Percentiles rank a stretch among this genome's conserved stretches.
Evolutionary conservation across 202 grass and related monocot genomes (phyloP).

Genomic region (Schoenoplectus tabernaemontani): DNA sequence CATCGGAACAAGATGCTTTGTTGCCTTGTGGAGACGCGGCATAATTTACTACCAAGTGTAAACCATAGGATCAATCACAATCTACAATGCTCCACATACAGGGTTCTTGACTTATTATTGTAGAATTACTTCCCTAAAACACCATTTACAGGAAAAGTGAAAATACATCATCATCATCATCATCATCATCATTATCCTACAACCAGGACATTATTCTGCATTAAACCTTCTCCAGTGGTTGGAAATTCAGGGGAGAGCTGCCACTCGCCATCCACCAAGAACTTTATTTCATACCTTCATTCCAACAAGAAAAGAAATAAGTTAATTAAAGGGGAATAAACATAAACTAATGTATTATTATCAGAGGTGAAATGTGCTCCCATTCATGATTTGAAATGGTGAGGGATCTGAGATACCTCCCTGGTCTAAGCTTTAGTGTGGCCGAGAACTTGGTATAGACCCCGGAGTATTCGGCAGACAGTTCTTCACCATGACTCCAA

Average conservation of each 20-base stretch:
- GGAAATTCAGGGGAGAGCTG: slow-evolving; percentile 65
- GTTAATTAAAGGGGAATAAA: not conserved
- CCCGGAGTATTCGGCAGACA: slow-evolving; percentile 70
- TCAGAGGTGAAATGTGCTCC: too few species aligned
- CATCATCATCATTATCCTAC: slow-evolving; percentile 41
- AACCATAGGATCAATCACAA: too few species aligned
- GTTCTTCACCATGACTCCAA: slow-evolving; percentile 71
- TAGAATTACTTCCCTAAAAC: not conserved
- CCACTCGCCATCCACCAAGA: slow-evolving; percentile 90
- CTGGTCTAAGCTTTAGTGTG: slow-evolving; percentile 71
- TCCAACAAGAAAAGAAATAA: slow-evolving; percentile 9
- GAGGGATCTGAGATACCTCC: slow-evolving; percentile 55
- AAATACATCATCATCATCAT: too few species aligned
- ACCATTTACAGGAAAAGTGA: not conserved
- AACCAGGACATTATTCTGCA: slow-evolving; percentile 57
- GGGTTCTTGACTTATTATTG: not conserved
- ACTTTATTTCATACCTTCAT: slow-evolving; percentile 93
- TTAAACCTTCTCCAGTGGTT: slow-evolving; percentile 46
- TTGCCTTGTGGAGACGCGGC: too few species aligned
- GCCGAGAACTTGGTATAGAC: slow-evolving; percentile 65
- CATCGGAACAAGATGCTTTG: too few species aligned
- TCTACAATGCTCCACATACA: not conserved
- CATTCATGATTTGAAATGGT: not conserved
- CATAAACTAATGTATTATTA: not conserved
- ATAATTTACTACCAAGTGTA: too few species aligned